Evolutionary conservation across 2,329 filamentous ascomycete genomes (phyloP), one percentile per base, ranked within the genome.

Genomic region (Cryphonectria parasitica): DNA sequence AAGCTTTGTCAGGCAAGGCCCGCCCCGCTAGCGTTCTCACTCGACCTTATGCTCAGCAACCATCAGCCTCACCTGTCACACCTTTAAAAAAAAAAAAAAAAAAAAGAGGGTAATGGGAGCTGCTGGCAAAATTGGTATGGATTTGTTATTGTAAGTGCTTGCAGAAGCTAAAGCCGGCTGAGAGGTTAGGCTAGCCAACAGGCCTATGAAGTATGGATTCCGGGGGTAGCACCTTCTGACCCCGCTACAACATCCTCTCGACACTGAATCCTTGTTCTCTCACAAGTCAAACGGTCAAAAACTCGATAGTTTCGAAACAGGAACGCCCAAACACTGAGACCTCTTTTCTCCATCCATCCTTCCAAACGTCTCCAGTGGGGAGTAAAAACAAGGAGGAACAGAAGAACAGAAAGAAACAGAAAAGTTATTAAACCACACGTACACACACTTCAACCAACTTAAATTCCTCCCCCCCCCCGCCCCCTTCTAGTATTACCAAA

Each of bases 401-500:
- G n/a, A 39, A 39, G 2, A 61, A 61, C 7, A 31, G 22, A 39
- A n/a, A 39, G 39, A 15, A 15, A 5, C 13, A 39, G n/a, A 22
- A 1, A 13, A 62, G 25, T 22, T 15, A 5, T 58, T 25, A 61
- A 28, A 49, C 54, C 54, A 61, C 52, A 41, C 64, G 31, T 17
- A 45, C 54, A 34, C 52, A 41, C 17, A 39, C 36, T 11, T 49
- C 39, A 58, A 58, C 15, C 49, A 64, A n/a, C n/a, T n/a, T n/a
- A n/a, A n/a, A n/a, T n/a, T n/a, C n/a, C n/a, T n/a, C n/a, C n/a
- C n/a, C n/a, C 43, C 60, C 65, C 31, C 56, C 41, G 36, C 62
- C 49, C 41, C 54, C 36, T n/a, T 34, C 43, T 39, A 52, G 54
- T 39, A 2, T 66, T n/a, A 45, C 49, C 58, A 54, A 52, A 72